These are phyloP conservation scores for Hymenoscyphus linearis DNA, from an alignment of 2,329 filamentous ascomycete genomes.

Conservation along the genomic window DNA sequence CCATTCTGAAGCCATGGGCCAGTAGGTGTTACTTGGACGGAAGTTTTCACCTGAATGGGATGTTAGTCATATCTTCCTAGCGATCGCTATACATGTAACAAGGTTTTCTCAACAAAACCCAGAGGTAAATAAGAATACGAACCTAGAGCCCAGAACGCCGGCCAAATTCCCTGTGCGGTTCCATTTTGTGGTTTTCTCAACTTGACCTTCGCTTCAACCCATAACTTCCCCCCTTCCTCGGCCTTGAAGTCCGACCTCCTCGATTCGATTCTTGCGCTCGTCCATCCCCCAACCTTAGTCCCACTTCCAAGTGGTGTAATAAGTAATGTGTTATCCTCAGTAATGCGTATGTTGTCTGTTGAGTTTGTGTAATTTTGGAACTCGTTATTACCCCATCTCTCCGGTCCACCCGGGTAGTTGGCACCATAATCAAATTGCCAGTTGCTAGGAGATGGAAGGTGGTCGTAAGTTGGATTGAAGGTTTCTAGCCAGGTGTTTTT, in stretches of 20 bases:
- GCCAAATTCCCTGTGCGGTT: slow-evolving; percentile 40
- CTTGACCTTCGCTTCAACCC: slow-evolving; percentile 37
- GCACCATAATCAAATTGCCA: slow-evolving; percentile 44
- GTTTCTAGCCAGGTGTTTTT: slow-evolving; percentile 4
- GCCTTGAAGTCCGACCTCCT: slow-evolving; percentile 33
- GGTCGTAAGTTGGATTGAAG: neutral
- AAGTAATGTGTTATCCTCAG: slow-evolving; percentile 33
- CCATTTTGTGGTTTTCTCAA: slow-evolving; percentile 28
- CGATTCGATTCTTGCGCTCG: slow-evolving; percentile 42
- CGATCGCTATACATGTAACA: neutral
- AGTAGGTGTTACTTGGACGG: slow-evolving; percentile 36
- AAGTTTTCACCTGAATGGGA: slow-evolving; percentile 24
- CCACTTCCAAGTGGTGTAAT: slow-evolving; percentile 31
- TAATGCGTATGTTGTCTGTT: slow-evolving; percentile 38
- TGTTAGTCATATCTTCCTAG: neutral
- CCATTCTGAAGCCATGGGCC: slow-evolving; percentile 41
- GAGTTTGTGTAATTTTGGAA: slow-evolving; percentile 41
- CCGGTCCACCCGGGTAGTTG: slow-evolving; percentile 40
- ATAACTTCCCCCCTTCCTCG: slow-evolving; percentile 32
- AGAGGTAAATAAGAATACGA: neutral
- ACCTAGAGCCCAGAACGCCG: slow-evolving; percentile 43
- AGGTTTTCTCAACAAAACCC: neutral
- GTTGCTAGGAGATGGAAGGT: slow-evolving; percentile 24
- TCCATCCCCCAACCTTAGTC: slow-evolving; percentile 34
- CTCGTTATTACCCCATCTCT: slow-evolving; percentile 46